Evolutionary conservation across 768 basidiomycete species (phyloP), one percentile per base, ranked within the genome.

Genomic region (Collybia mongolica): DNA sequence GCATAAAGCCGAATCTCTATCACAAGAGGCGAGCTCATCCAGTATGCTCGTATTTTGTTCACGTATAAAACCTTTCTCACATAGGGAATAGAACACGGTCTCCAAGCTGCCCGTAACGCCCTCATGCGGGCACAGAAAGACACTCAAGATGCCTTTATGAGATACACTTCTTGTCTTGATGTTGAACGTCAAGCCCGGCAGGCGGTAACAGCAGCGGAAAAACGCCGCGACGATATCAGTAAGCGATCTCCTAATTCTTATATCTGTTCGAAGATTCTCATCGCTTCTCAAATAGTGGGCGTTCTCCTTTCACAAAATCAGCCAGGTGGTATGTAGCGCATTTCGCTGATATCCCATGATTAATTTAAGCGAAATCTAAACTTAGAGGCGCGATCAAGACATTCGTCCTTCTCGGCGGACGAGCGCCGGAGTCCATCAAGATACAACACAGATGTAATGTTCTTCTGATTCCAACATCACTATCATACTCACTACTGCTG

Each of bases 111-210:
- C 17, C 82, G 85, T 26, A 72, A 73, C 41, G 73, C 82, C 4
- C 70, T 87, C n/a, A 58, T 75, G 39, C 77, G 84, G 39, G 83
- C 84, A 18, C 84, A 85, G 60, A 81, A 84, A 59, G 85, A 87
- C 44, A 83, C 85, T 0, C 84, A 88, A 58, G 86, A 88, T 38
- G 79, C 85, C 2, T 86, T 88, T 59, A 73, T 82, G 61, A 71
- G 80, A 44, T 89, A 89, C 58, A 88, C 81, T 9, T 74, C 80
- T 9, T 86, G 82, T 65, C 71, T 88, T 15, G 86, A 89, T 58
- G 69, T 79, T 9, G 87, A 90, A 60, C 72, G 74, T 38, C 82
- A 83, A 63, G 86, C 86, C 42, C 74, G 82, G 57, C 79, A 81
- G 56, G 81, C 83, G 52, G 82, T 88, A 9, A 65, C 65, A 5